phyloP scores from a whole-genome alignment of 1,284 basidiomycete genomes.

The Rhizoctonia solani region DNA sequence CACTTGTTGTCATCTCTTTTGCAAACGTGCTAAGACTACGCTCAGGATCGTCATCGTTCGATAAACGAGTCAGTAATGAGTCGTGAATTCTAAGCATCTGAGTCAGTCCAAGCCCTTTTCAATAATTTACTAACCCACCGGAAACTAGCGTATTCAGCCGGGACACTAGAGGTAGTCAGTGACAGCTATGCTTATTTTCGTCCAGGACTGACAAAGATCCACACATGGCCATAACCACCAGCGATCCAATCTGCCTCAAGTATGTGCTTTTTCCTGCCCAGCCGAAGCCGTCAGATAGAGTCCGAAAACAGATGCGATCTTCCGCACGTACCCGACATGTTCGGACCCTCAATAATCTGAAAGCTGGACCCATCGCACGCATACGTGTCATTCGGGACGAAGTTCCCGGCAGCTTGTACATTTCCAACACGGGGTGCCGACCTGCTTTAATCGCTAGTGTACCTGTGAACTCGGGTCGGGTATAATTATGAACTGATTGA shows the following conservation, averaged over 20 bases:
- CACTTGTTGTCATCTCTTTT: slow-evolving; percentile 85
- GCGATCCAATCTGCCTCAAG: slow-evolving; percentile 80
- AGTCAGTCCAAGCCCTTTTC: not conserved
- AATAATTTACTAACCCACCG: slow-evolving; percentile 50
- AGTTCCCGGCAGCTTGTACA: slow-evolving; percentile 65
- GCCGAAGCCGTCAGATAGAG: too few relatives aligned
- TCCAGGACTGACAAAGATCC: slow-evolving; percentile 66
- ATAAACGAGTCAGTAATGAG: slow-evolving; percentile 80
- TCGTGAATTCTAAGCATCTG: slow-evolving; percentile 67
- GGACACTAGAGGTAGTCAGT: slow-evolving; percentile 54
- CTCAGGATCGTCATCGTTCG: slow-evolving; percentile 90
- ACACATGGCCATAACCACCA: slow-evolving; percentile 84
- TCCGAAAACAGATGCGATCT: too few relatives aligned
- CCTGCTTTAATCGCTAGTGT: slow-evolving; percentile 85
- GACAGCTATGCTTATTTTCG: not conserved
- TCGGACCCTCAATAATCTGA: slow-evolving; percentile 86
- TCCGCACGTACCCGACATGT: slow-evolving; percentile 76
- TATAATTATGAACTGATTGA: slow-evolving; percentile 68
- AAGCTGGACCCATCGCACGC: slow-evolving; percentile 80
- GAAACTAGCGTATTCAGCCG: slow-evolving; percentile 88
- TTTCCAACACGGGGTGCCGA: slow-evolving; percentile 84
- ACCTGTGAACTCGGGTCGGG: slow-evolving; percentile 84
- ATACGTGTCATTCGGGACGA: slow-evolving; percentile 86
- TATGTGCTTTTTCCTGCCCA: slow-evolving; percentile 86
- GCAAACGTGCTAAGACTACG: slow-evolving; percentile 90